Percentiles rank a stretch among this genome's conserved stretches.
Conservation (phyloP, 2,329 filamentous ascomycete genomes). For the Verticillium klebahnii region DNA sequence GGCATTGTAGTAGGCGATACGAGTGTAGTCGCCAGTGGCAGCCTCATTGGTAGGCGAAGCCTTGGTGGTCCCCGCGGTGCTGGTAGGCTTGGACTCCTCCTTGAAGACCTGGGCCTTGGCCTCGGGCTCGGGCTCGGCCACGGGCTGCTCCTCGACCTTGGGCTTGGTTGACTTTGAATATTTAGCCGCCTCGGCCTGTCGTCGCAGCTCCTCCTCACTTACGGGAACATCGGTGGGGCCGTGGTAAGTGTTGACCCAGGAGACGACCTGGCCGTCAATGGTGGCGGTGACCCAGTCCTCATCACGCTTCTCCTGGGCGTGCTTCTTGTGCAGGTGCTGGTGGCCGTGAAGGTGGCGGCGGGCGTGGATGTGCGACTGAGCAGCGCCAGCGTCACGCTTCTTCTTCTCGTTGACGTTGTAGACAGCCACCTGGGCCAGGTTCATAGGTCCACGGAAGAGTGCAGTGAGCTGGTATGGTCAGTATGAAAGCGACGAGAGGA, state of each 20-base stretch:
- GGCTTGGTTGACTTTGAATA: conserved; percentile 3
- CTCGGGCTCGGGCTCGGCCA: conserved; percentile 1
- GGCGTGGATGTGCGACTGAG: conserved; percentile 20
- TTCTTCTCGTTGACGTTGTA: conserved; percentile 49
- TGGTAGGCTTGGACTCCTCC: conserved; percentile 6
- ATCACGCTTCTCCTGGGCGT: conserved; percentile 29
- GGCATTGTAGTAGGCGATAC: conserved; percentile 41
- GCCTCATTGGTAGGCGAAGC: conserved; percentile 1
- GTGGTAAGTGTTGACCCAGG: conserved; percentile 54
- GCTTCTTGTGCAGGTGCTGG: conserved; percentile 44
- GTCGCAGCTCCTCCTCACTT: not conserved
- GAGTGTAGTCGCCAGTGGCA: conserved; percentile 30
- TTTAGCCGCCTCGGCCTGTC: not conserved
- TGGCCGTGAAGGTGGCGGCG: conserved; percentile 39
- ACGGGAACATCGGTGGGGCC: conserved; percentile 22
- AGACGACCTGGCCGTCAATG: conserved; percentile 52
- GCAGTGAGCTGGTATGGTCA: conserved; percentile 54
- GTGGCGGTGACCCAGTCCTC: conserved; percentile 30
- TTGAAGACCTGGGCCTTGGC: conserved; percentile 9
- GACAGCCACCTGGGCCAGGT: conserved; percentile 63
- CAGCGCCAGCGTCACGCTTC: conserved; percentile 19
- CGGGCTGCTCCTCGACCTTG: conserved; percentile 6
- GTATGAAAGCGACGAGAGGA: not conserved
- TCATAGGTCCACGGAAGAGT: conserved; percentile 67
- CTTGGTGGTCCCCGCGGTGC: conserved; percentile 4